Evolutionary conservation across 2,329 filamentous ascomycete species (phyloP), one percentile per base, ranked within the genome.

Genomic region (Incumbomyces lentus): DNA sequence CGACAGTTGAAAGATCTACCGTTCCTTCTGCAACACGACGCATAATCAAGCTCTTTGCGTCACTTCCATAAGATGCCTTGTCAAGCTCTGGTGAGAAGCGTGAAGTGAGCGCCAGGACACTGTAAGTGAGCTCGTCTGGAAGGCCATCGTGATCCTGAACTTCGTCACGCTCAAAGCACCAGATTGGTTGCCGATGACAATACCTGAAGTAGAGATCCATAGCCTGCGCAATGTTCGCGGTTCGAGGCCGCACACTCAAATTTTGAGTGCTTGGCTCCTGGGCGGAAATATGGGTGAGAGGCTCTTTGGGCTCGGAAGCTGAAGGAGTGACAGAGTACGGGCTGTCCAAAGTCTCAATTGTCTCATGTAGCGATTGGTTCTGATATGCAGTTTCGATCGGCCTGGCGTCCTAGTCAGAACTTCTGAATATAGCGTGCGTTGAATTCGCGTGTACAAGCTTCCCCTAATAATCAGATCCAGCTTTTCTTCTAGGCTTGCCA

Each of bases 1-100:
- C 71, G 2, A 75, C 68, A 0, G 71, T 75, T n/a, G 65, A 60
- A 2, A 75, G 57, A 41, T 70, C 68, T 2, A 75, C 72, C 0
- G 68, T 67, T 2, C 72, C 72, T 48, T 72, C 72, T 1, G 72
- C 71, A 13, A 58, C 54, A 17, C 49, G 49, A 35, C 49, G 48
- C 56, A 58, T 57, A 17, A 56, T 50, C 41, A 46, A 47, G 17
- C 46, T 48, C 43, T 52, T 39, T 14, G 55, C 49, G 14, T 7
- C n/a, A n/a, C 14, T 31, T n/a, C n/a, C n/a, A 52, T 32, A 37
- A 55, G 50, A 2, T 37, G 38, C 19, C 55, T 56, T 43, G 40
- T 47, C 14, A 46, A 45, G 22, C 43, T 44, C 14, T 52, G 37
- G 14, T 51, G 40, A 5, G 26, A 30, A 64, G 1, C 60, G 58